These are phyloP conservation scores for Ophiostoma sp. DNA, from an alignment of 2,329 filamentous ascomycete species.

Conservation along the genomic window DNA sequence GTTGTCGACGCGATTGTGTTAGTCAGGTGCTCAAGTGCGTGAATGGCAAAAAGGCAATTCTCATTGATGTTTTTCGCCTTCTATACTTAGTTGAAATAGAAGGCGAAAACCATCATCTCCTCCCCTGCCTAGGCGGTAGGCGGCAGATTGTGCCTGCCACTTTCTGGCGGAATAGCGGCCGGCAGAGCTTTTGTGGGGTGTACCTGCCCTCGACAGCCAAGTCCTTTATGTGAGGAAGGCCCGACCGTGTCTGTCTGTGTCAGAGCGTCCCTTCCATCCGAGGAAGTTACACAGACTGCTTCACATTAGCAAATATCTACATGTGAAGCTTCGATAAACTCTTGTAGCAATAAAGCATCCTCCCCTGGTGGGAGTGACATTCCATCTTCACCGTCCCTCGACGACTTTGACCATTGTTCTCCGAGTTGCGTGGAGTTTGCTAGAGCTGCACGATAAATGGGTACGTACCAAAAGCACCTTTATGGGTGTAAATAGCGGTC, in stretches of 20 bases:
- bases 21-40: background rate
- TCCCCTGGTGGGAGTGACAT: background rate
- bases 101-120: too few relatives aligned
- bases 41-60: background rate
- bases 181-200: background rate
- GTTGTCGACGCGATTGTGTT: conserved; percentile 13
- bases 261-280: background rate
- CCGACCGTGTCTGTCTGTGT: background rate
- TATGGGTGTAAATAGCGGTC: background rate
- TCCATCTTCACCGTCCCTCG: background rate
- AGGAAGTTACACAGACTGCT: background rate
- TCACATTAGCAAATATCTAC: background rate
- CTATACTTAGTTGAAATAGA: too few relatives aligned
- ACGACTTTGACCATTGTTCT: background rate
- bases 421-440: background rate
- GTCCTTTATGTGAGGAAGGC: background rate
- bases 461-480: background rate
- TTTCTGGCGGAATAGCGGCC: background rate
- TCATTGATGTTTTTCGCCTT: too few relatives aligned
- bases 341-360: background rate
- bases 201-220: background rate
- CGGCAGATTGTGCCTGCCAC: background rate
- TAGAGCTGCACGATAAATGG: conserved; percentile 10
- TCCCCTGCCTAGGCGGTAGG: background rate
- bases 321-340: background rate